Evolutionary conservation across 78 protist species (phyloP).

Genomic region (Dictyostelium brefeldianum): DNA sequence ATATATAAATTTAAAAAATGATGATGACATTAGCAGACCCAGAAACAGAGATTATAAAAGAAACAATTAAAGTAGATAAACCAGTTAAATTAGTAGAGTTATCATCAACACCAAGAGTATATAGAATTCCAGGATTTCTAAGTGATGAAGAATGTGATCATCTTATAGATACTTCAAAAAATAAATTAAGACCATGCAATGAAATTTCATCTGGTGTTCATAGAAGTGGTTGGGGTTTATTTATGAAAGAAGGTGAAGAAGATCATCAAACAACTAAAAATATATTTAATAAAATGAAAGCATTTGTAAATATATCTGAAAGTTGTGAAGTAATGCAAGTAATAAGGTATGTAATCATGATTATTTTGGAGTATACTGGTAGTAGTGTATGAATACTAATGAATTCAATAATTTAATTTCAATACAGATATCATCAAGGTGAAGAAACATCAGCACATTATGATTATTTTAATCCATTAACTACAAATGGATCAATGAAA

Average conservation of each 20-base stretch:
- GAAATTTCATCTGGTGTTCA: conserved; percentile 77
- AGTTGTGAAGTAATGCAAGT: conserved; percentile 79
- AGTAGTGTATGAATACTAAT: neutral
- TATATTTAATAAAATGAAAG: conserved; percentile 70
- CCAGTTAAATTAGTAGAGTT: conserved; percentile 45
- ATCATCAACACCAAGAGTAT: conserved; percentile 62
- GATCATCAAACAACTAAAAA: conserved; percentile 59
- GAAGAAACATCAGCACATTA: conserved; percentile 74
- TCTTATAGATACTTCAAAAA: conserved; percentile 57
- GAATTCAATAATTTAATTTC: neutral
- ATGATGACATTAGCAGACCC: conserved; percentile 73
- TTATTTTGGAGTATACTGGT: neutral
- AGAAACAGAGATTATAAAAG: conserved; percentile 57
- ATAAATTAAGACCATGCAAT: conserved; percentile 76
- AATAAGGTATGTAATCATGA: conserved; percentile 40
- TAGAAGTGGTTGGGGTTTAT: conserved; percentile 79
- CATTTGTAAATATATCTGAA: conserved; percentile 68
- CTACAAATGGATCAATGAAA: conserved; percentile 81
- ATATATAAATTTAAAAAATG: conserved; percentile 19
- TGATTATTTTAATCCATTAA: conserved; percentile 79
- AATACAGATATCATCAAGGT: conserved; percentile 74
- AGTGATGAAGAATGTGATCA: conserved; percentile 57
- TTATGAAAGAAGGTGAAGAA: conserved; percentile 80
- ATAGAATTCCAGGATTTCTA: conserved; percentile 68
- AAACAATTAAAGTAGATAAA: conserved; percentile 1